Evolutionary conservation across 768 basidiomycete genomes (phyloP), one percentile per base, ranked within the genome.

Genomic region (Hygrophoropsis aurantiaca): DNA sequence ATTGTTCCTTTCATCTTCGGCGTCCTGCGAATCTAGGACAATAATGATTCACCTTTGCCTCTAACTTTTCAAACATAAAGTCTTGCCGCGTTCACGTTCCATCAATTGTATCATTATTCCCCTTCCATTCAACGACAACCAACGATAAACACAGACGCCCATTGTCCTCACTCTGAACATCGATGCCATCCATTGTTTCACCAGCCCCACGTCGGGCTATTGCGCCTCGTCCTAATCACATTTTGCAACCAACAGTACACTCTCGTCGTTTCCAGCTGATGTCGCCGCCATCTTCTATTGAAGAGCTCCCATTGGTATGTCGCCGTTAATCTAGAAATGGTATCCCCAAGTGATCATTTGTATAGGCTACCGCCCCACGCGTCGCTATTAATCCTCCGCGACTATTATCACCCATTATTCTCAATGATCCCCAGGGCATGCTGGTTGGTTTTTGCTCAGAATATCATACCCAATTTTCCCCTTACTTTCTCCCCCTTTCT

Each of bases 361-460:
- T 16, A 38, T n/a, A 16, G 36, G n/a, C 57, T 6, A 42, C 36
- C 21, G 37, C 56, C 16, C 26, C 68, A 19, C 55, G 61, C 19
- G 44, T 49, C 7, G 47, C 56, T 21, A 36, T 60, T 40, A 54
- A 61, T 24, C 68, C 69, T 1, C 64, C 69, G 11, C 61, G 64
- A 15, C 68, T 74, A 4, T 42, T 70, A 50, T 72, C 72, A 13
- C 72, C 72, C 5, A 64, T 74, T 40, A 54, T 61, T 53, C 58
- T 74, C 44, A 57, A 54, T 19, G 69, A 70, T 15, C 27, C 61
- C 15, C 53, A 51, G 24, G 13, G 54, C 47, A 45, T 56, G n/a
- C 27, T 54, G 36, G 58, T 60, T 42, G 21, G 57, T 55, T 35
- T 41, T 44, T 52, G 26, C 44, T 44, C 27, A 13, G 13, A 30